These are phyloP conservation scores for Neofusicoccum cordaticola DNA, from an alignment of 2,329 filamentous ascomycete species.

Conservation along the genomic window DNA sequence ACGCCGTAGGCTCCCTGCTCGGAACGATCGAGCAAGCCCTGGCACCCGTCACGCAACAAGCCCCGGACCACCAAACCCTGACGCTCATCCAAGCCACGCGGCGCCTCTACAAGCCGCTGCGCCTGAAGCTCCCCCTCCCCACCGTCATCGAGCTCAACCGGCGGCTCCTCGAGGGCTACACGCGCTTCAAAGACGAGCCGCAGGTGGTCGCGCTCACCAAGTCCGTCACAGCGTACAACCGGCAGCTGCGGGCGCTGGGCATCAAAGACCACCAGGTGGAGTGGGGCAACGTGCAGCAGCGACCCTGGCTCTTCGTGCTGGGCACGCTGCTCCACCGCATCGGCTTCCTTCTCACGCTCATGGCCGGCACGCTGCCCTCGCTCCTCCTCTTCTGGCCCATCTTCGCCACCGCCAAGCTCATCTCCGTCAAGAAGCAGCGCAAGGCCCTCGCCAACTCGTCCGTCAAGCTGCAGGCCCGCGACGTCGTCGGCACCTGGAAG, in stretches of 20 bases:
- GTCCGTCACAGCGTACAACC: constrained; percentile 15
- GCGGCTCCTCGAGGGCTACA: constrained; percentile 19
- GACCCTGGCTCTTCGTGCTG: constrained; percentile 4
- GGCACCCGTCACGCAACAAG: constrained; percentile 11
- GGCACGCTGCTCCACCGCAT: constrained; percentile 17
- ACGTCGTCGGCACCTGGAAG: constrained; percentile 21
- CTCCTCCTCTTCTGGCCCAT: constrained; percentile 10
- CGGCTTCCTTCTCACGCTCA: neutral
- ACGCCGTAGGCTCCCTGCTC: constrained; percentile 12
- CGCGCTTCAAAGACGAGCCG: constrained; percentile 16
- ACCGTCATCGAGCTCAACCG: constrained; percentile 18
- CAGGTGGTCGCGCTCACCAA: constrained; percentile 12
- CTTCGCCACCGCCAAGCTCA: constrained; percentile 17
- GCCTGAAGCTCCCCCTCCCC: constrained; percentile 13
- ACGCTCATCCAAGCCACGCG: constrained; percentile 19
- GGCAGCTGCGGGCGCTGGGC: constrained; percentile 13
- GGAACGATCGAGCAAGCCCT: constrained; percentile 7
- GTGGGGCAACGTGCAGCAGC: constrained; percentile 9
- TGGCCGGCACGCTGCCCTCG: constrained; percentile 5
- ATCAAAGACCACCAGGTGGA: constrained; percentile 20
- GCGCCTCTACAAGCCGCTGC: constrained; percentile 17
- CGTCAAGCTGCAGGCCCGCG: constrained; percentile 19
- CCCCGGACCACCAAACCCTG: constrained; percentile 15
- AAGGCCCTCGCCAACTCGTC: constrained; percentile 18
- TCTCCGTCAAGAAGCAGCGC: constrained; percentile 19